A percentile compares a stretch with the other conserved stretches of the same genome.
These are phyloP conservation scores for Clavulina sp. DNA, from an alignment of 768 basidiomycete species.

Conservation along the genomic window DNA sequence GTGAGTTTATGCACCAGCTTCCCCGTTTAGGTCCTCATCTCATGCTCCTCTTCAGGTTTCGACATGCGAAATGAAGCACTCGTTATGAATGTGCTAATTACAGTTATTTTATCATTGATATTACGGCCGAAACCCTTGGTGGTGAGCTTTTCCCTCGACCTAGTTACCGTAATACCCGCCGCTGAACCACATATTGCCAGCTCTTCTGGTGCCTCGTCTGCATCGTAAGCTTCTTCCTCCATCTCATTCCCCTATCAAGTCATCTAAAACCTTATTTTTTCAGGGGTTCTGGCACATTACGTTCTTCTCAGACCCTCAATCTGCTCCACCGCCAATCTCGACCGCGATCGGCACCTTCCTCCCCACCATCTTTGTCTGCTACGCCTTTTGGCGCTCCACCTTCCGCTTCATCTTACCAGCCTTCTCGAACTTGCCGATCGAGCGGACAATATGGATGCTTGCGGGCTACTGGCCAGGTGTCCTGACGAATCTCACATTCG, in stretches of 20 bases:
- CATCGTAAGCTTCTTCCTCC: constrained; percentile 25
- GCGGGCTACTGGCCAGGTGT: constrained; percentile 65
- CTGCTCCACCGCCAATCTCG: constrained; percentile 48
- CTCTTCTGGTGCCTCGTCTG: constrained; percentile 63
- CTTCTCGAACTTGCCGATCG: constrained; percentile 50
- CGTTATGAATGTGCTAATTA: constrained; percentile 53
- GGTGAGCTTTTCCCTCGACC: background rate
- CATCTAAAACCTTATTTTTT: constrained; percentile 12
- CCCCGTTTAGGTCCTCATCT: too few species aligned
- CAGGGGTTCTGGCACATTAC: constrained; percentile 62
- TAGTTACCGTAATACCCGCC: background rate
- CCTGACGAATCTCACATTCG: constrained; percentile 52
- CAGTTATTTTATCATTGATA: constrained; percentile 48
- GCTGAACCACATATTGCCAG: background rate
- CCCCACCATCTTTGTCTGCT: constrained; percentile 58
- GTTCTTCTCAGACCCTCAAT: constrained; percentile 58
- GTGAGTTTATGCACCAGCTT: too few species aligned
- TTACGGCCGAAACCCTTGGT: constrained; percentile 54
- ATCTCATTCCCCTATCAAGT: too few species aligned
- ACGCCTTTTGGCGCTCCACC: constrained; percentile 62
- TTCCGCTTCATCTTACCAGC: constrained; percentile 57
- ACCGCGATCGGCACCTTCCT: constrained; percentile 63
- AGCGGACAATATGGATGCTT: constrained; percentile 56
- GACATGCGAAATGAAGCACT: constrained; percentile 57
- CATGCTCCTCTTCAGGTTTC: too few species aligned